Evolutionary conservation across 495 filamentous ascomycete genomes (phyloP).

Genomic region (Articulospora tetracladia): DNA sequence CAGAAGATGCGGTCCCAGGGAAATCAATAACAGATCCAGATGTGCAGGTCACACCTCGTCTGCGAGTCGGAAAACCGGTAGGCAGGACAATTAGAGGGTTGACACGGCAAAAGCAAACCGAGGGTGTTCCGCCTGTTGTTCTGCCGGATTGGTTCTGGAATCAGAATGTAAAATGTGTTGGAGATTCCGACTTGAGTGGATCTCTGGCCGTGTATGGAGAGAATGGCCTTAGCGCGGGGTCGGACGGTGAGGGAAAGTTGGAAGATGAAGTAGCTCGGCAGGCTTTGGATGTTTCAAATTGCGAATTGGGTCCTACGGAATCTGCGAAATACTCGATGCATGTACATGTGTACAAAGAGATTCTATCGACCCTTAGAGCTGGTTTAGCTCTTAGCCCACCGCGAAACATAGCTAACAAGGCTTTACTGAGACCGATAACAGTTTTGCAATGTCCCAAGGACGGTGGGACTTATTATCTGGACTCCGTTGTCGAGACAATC

Average conservation of each 20-base stretch:
- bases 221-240: background rate
- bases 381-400: conserved; percentile 20
- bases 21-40: background rate
- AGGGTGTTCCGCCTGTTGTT: conserved; percentile 36
- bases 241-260: background rate
- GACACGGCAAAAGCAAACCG: conserved; percentile 32
- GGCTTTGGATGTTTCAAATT: background rate
- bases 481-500: conserved; percentile 52
- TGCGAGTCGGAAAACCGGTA: conserved; percentile 27
- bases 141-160: conserved; percentile 42
- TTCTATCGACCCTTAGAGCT: conserved; percentile 15
- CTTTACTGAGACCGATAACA: conserved; percentile 16
- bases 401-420: background rate
- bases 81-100: conserved; percentile 34
- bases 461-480: conserved; percentile 52
- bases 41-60: background rate
- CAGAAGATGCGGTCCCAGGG: conserved; percentile 13
- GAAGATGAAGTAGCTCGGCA: background rate
- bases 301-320: background rate
- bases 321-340: conserved; percentile 21
- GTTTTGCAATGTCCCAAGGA: conserved; percentile 62
- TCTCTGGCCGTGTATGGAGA: conserved; percentile 13
- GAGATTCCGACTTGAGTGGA: background rate
- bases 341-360: conserved; percentile 20
- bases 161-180: conserved; percentile 25